Base-by-base conservation (phyloP, 202 grass and related monocot species). In the Alloteropsis angusta region DNA sequence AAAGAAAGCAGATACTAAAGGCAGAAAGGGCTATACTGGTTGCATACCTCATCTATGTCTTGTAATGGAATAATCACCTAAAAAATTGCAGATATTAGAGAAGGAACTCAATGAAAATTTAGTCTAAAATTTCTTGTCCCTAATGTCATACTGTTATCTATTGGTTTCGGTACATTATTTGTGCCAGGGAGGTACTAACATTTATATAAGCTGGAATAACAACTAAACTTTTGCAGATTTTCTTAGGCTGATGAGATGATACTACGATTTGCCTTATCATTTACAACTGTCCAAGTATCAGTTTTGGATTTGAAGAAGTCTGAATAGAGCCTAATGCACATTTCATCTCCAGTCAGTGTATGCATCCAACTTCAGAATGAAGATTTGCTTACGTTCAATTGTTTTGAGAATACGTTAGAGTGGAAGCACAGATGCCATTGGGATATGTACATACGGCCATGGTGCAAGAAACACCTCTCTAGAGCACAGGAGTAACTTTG, bases 361-460 rank as follows among this genome's bases (percentile, higher is more conserved):
- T 49, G 41, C 38, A 12, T 18, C 30, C 23, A 42, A 21, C 65
- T 85, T 44, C 7, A 53, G 28, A 70, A 68, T 10, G 28, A 70
- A 68, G 15, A 63, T 77, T 44, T 84, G 53, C 79, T 90, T 75
- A 91, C 92, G 81, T 93, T 98, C 63, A 95, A 55, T 92, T 99
- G 84, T 75, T 99, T 99, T 63, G 87, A 87, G 85, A 99, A 99
- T 71, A 93, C 81, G 26, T 87, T 89, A 50, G 81, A 99, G 76
- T 95, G 87, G 89, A 99, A 99, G 79, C 90, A 95, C 57, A 99
- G 76, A 87, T 99, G 92, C 96, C 96, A 99, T 70, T 87, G 52
- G 59, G 96, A 99, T 62, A 99, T 86, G 86, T 82, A 84, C 85
- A 99, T 93, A 65, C 90, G 92, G 12, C 96, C 96, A 79, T 94